phyloP scores from a whole-genome alignment of 2,329 filamentous ascomycete species.

The Trichoderma afroharzianum region DNA sequence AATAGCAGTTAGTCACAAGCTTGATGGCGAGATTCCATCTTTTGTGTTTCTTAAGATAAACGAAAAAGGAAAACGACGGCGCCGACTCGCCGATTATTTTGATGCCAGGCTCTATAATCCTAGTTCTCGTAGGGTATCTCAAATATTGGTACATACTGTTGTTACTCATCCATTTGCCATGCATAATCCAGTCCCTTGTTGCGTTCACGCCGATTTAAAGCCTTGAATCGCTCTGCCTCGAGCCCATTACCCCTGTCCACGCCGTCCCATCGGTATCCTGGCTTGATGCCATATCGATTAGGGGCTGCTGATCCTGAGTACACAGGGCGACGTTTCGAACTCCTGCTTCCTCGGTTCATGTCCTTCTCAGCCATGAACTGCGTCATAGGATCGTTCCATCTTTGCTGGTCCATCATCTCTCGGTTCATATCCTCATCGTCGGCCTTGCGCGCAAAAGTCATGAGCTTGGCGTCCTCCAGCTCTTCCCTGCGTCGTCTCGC shows the following conservation, averaged over 20 bases:
- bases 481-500: constrained; percentile 61
- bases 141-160: neutral
- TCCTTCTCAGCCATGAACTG: constrained; percentile 61
- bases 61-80: neutral
- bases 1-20: neutral
- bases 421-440: constrained; percentile 85
- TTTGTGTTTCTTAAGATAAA: neutral
- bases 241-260: constrained; percentile 93
- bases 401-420: constrained; percentile 68
- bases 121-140: constrained; percentile 7
- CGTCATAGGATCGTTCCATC: constrained; percentile 95
- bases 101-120: neutral
- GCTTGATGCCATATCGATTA: constrained; percentile 89
- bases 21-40: neutral
- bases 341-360: constrained; percentile 29
- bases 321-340: constrained; percentile 52
- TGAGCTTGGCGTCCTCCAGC: constrained; percentile 75
- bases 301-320: constrained; percentile 80
- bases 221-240: constrained; percentile 88
- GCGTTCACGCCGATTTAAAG: constrained; percentile 72
- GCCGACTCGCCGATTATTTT: neutral
- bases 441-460: constrained; percentile 73
- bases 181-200: constrained; percentile 80
- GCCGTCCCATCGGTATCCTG: constrained; percentile 94
- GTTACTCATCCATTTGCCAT: constrained; percentile 95